Evolutionary conservation across 1,284 basidiomycete species (phyloP).

Genomic region (Rhodotorula glutinis): DNA sequence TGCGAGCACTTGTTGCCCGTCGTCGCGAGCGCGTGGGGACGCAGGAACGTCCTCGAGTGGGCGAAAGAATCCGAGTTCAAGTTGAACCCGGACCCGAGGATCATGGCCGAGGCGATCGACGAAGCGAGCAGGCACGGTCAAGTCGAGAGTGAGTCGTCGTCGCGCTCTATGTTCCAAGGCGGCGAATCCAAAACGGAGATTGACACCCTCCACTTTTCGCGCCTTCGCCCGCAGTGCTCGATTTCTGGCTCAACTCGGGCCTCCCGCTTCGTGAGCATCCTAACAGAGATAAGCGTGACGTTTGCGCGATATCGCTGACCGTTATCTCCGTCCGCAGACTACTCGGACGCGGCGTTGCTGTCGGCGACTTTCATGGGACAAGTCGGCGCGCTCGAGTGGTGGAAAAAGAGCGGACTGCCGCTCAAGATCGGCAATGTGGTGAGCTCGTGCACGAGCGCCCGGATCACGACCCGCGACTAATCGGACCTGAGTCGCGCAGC

Average conservation of each 20-base stretch:
- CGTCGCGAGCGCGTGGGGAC: slow-evolving; percentile 44
- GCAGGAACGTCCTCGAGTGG: slow-evolving; percentile 51
- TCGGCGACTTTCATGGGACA: slow-evolving; percentile 69
- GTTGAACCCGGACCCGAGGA: slow-evolving; percentile 26
- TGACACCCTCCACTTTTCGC: no score
- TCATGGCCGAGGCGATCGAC: slow-evolving; percentile 41
- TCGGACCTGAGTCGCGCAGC: no score
- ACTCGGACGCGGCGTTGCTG: slow-evolving; percentile 70
- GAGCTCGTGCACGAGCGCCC: slow-evolving; percentile 47
- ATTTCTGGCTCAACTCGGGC: slow-evolving; percentile 67
- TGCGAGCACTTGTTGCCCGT: slow-evolving; percentile 42
- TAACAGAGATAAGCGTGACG: no score
- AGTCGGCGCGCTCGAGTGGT: slow-evolving; percentile 71
- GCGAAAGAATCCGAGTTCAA: slow-evolving; percentile 48
- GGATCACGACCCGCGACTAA: no score
- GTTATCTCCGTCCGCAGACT: slow-evolving; percentile 55
- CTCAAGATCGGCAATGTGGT: slow-evolving; percentile 70
- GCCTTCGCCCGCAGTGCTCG: slow-evolving; percentile 54
- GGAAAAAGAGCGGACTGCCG: slow-evolving; percentile 59
- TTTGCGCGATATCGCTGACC: background rate
- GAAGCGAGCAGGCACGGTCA: slow-evolving; percentile 67
- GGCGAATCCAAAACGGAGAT: no score
- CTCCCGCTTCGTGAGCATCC: slow-evolving; percentile 30
- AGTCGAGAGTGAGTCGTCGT: slow-evolving; percentile 47
- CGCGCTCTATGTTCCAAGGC: no score